phyloP scores from a whole-genome alignment of 2,329 filamentous ascomycete genomes.

The Neofusicoccum kwambonambiense region DNA sequence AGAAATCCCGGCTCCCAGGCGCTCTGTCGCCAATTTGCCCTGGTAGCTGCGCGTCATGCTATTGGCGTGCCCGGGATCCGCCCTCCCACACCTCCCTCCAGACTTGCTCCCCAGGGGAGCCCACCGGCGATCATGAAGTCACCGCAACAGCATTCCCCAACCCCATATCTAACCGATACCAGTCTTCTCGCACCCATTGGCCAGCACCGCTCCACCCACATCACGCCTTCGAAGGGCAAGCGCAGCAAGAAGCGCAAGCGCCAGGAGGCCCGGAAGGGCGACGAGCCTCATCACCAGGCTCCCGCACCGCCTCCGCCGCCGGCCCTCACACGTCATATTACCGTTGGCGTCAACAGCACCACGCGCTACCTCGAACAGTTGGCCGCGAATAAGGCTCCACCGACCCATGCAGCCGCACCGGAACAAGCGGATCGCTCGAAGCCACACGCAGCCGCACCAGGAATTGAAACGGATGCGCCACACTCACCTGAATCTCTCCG shows the following conservation, averaged over 20 bases:
- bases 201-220: slow-evolving; percentile 56
- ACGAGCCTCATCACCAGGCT: slow-evolving; percentile 16
- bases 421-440: neutral
- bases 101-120: slow-evolving; percentile 3
- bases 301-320: slow-evolving; percentile 38
- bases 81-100: neutral
- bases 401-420: neutral
- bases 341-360: slow-evolving; percentile 65
- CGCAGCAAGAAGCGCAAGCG: slow-evolving; percentile 56
- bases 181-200: slow-evolving; percentile 66
- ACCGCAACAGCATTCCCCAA: slow-evolving; percentile 13
- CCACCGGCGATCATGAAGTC: slow-evolving; percentile 7
- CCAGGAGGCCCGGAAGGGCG: slow-evolving; percentile 25
- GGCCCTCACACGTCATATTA: slow-evolving; percentile 56
- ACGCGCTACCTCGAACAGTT: slow-evolving; percentile 57
- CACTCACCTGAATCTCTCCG: neutral
- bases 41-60: neutral
- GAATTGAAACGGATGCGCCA: neutral
- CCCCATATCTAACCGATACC: neutral
- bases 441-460: neutral
- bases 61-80: slow-evolving; percentile 4
- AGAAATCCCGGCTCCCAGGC: neutral
- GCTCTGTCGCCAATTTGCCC: neutral
- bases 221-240: slow-evolving; percentile 61
- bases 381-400: slow-evolving; percentile 15